Conservation (phyloP, 1,284 basidiomycete genomes). For the Anthracocystis panici-leucophaei region DNA sequence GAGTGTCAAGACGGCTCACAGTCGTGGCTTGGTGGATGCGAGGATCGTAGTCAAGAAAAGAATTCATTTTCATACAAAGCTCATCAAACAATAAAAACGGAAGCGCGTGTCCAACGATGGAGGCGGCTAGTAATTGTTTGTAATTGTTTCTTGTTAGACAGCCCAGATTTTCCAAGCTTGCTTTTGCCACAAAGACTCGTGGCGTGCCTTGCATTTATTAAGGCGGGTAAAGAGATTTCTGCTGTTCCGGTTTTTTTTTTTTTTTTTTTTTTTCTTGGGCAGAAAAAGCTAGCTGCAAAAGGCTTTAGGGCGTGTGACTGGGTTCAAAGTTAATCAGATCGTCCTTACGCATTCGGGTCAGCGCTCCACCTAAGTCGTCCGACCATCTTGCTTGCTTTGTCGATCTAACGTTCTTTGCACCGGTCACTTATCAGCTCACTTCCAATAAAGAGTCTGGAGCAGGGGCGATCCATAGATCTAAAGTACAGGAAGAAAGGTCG, state of each 20-base stretch:
- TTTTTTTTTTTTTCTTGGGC: too few relatives aligned
- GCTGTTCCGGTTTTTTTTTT: too few relatives aligned
- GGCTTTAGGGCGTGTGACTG: conserved; percentile 8
- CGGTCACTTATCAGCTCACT: not conserved
- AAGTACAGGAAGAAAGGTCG: too few relatives aligned
- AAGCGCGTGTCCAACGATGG: not conserved
- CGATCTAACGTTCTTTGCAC: not conserved
- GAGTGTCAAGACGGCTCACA: conserved; percentile 20
- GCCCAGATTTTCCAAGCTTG: not conserved
- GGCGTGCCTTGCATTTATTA: too few relatives aligned
- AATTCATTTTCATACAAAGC: not conserved
- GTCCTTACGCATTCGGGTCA: conserved; percentile 13
- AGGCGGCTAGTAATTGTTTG: conserved; percentile 13
- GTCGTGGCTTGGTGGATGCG: conserved; percentile 1
- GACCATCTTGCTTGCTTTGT: not conserved
- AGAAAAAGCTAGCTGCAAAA: not conserved
- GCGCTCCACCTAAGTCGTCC: not conserved
- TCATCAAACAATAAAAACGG: not conserved
- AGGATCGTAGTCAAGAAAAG: not conserved
- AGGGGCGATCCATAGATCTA: too few relatives aligned
- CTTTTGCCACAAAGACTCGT: too few relatives aligned
- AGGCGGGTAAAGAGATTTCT: too few relatives aligned
- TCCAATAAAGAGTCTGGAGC: not conserved
- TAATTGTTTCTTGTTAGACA: conserved; percentile 16
- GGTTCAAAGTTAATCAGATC: conserved; percentile 5